These are phyloP conservation scores for Cyberlindnera xylosilytica DNA, from an alignment of 805 yeast genomes.

Conservation along the genomic window DNA sequence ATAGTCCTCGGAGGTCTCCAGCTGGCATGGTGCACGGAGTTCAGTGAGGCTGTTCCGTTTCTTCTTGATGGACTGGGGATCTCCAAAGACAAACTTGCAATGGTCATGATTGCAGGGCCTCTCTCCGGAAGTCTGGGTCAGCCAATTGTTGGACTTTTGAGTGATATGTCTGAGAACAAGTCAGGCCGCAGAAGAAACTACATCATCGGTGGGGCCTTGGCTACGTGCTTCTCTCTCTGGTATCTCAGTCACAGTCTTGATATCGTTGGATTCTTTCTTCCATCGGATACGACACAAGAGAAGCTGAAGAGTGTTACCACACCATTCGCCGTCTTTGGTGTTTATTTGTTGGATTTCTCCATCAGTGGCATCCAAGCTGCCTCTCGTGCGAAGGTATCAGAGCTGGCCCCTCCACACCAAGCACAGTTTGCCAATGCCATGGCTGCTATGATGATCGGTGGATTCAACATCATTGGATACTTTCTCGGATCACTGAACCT, in stretches of 20 bases:
- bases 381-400: conserved; percentile 58
- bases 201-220: conserved; percentile 50
- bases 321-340: conserved; percentile 51
- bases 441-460: conserved; percentile 64
- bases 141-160: conserved; percentile 57
- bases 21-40: conserved; percentile 64
- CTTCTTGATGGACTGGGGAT: conserved; percentile 54
- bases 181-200: conserved; percentile 57
- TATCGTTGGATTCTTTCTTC: conserved; percentile 34
- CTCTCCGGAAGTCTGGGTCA: conserved; percentile 61
- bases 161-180: conserved; percentile 45
- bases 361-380: conserved; percentile 60
- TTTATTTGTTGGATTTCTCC: conserved; percentile 54
- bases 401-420: conserved; percentile 53
- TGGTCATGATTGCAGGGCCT: conserved; percentile 70
- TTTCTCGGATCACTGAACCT: conserved; percentile 49
- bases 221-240: conserved; percentile 43
- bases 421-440: conserved; percentile 61
- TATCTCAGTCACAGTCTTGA: conserved; percentile 44
- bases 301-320: conserved; percentile 33
- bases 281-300: conserved; percentile 20
- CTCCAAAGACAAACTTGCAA: conserved; percentile 50
- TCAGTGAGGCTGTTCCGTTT: conserved; percentile 61
- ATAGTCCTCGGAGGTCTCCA: conserved; percentile 56
- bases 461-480: conserved; percentile 57